Evolutionary conservation across 345 rosid genomes (phyloP).

Genomic region (Euphorbia tirucalli): DNA sequence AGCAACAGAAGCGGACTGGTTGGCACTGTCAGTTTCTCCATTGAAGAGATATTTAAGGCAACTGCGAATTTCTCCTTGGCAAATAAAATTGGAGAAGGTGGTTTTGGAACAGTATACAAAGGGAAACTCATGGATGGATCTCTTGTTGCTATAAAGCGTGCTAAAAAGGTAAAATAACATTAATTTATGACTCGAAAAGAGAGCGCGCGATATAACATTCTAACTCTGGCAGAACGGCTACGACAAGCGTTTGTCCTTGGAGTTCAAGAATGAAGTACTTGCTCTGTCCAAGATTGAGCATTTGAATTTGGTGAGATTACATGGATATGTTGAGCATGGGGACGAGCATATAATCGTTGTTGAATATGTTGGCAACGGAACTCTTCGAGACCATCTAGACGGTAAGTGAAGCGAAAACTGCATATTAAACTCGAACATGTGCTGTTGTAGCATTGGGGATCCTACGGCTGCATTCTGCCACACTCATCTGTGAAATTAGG

Average conservation of each 20-base stretch:
- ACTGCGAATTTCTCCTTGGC: constrained; percentile 63
- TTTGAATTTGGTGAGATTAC: constrained; percentile 71
- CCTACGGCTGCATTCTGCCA: background rate
- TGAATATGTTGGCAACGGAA: constrained; percentile 79
- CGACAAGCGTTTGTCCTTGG: constrained; percentile 42
- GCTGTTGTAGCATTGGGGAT: background rate
- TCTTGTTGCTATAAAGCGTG: constrained; percentile 80
- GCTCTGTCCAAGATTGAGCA: constrained; percentile 88
- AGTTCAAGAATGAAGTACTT: constrained; percentile 82
- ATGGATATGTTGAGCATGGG: constrained; percentile 67
- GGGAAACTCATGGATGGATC: constrained; percentile 83
- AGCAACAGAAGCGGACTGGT: constrained; percentile 38
- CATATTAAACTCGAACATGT: background rate
- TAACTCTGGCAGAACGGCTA: constrained; percentile 48
- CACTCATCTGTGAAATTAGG: no score
- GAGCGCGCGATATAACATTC: background rate
- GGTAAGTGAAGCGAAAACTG: constrained; percentile 43
- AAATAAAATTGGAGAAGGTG: constrained; percentile 76
- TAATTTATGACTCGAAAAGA: background rate
- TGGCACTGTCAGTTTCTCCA: constrained; percentile 42
- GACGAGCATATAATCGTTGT: constrained; percentile 72
- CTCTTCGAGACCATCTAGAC: constrained; percentile 78
- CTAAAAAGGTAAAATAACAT: constrained; percentile 52
- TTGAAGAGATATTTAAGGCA: constrained; percentile 67
- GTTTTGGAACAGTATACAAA: constrained; percentile 73